Base-by-base conservation (phyloP, 495 filamentous ascomycete genomes). In the Aspergillus indologenus region DNA sequence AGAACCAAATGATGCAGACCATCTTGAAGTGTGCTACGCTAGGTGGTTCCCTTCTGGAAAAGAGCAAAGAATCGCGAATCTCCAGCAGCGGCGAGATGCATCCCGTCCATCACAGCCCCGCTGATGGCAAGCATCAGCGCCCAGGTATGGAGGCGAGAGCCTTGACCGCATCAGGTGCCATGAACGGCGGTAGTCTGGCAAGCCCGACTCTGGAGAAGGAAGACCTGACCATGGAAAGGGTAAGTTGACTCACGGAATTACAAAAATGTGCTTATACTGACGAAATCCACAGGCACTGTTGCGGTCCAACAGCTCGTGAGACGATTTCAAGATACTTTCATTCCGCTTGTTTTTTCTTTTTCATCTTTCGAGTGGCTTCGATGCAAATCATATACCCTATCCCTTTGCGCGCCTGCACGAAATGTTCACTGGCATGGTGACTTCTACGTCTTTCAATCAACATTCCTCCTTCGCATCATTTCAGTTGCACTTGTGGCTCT, bases 1-100 rank as follows among this genome's bases (percentile, higher is more conserved):
- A 96, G 70, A 97, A 96, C 71, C 91, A 96, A 69, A 87, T 99
- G 75, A 97, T 98, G 72, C 95, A 99, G 71, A 97, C 94, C 6
- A 99, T 99, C 56, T 80, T 99, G 62, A 96, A 98, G 72, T 93
- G 90, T 66, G 90, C 90, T 14, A 97, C 93, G 3, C 85, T 98
- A 24, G 93, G 94, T 60, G 92, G 92, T 14, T 90, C 89, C 45
- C 81, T 98, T 31, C 76, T 96, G 57, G 91, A 96, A 57, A 83
- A 83, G 68, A 83, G 81, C 61, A 83, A 84, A 65, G 83, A 86
- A 57, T 74, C 80, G 12, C 76, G 82, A 48, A 73, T 82, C 21
- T 83, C 82, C 7, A 78, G 81, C 26, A 82, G 79, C 50, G 81
- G 80, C 51, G 81, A 84, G 56, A 66, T 74, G 66, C 76, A 80